phyloP scores from a whole-genome alignment of 768 basidiomycete genomes.

The Kwoniella pini region DNA sequence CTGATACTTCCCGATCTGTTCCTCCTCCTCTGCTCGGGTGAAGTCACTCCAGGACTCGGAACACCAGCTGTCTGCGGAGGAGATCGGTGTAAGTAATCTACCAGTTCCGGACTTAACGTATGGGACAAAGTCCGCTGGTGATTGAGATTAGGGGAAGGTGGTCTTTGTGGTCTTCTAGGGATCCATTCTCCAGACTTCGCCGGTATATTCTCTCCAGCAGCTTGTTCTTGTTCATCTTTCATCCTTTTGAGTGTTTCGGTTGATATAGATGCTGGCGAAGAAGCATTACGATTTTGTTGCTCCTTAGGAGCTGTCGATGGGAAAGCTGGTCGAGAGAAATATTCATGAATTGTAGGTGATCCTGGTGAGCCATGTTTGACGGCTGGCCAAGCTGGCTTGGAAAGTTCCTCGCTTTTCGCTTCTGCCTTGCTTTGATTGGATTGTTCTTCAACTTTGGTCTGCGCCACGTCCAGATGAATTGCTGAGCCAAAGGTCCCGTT shows the following conservation, averaged over 20 bases:
- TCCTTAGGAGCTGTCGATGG: not conserved
- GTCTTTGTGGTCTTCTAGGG: conserved; percentile 43
- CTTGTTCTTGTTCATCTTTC: conserved; percentile 17
- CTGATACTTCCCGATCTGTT: conserved; percentile 34
- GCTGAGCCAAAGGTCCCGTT: conserved; percentile 5
- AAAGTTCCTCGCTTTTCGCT: not conserved
- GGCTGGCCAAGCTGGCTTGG: conserved; percentile 17
- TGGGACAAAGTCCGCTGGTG: conserved; percentile 21
- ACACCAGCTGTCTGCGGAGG: conserved; percentile 9
- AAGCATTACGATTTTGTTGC: conserved; percentile 10
- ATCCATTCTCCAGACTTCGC: conserved; percentile 36
- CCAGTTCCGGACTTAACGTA: conserved; percentile 32
- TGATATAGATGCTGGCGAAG: conserved; percentile 30
- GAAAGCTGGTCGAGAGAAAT: conserved; percentile 12
- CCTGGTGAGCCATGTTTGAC: conserved; percentile 15
- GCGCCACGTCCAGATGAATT: not conserved
- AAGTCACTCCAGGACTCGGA: not conserved
- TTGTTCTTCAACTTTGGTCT: not conserved
- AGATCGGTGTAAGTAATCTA: conserved; percentile 18
- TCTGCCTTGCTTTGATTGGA: not conserved
- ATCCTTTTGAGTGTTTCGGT: conserved; percentile 47
- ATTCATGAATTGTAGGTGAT: conserved; percentile 17
- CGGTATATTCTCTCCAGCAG: not conserved
- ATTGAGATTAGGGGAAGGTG: conserved; percentile 41
- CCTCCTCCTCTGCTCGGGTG: conserved; percentile 7